phyloP scores from a whole-genome alignment of 2,329 filamentous ascomycete genomes.

The Colletotrichum sp. region DNA sequence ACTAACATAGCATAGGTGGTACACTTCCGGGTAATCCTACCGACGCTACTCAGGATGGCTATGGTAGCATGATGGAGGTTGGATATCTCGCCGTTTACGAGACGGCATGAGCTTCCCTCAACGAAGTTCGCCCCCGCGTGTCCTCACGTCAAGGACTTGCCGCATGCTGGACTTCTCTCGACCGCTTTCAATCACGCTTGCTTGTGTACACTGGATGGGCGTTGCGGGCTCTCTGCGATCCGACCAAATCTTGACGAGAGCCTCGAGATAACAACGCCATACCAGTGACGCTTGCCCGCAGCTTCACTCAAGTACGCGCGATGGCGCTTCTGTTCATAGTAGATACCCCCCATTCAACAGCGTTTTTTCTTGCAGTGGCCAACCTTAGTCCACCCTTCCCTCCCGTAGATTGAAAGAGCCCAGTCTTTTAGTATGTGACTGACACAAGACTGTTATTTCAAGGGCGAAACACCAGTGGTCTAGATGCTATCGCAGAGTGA shows the following conservation, averaged over 20 bases:
- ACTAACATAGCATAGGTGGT: not conserved
- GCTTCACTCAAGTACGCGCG: not conserved
- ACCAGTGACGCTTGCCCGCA: not conserved
- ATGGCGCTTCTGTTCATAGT: not conserved
- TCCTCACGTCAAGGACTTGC: not conserved
- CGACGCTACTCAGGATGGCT: conserved; percentile 47
- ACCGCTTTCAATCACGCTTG: not conserved
- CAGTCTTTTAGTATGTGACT: not conserved
- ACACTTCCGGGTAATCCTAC: conserved; percentile 50
- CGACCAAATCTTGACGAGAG: not conserved
- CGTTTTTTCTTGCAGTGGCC: not conserved
- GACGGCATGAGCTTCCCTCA: not conserved
- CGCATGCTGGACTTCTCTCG: not conserved
- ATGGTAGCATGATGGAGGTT: conserved; percentile 55
- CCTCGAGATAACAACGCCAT: not conserved
- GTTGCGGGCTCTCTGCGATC: not conserved
- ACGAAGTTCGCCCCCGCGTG: not conserved
- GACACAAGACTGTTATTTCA: not conserved
- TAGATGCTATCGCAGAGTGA: not conserved
- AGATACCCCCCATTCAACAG: not conserved
- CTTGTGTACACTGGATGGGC: not conserved
- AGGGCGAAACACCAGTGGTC: not conserved
- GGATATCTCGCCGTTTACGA: conserved; percentile 52
- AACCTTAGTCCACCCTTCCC: not conserved
- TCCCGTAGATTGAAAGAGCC: not conserved